Percentiles rank a stretch among this genome's conserved stretches.
Conservation (phyloP, 2,329 filamentous ascomycete genomes). For the Microcera coccophila region DNA sequence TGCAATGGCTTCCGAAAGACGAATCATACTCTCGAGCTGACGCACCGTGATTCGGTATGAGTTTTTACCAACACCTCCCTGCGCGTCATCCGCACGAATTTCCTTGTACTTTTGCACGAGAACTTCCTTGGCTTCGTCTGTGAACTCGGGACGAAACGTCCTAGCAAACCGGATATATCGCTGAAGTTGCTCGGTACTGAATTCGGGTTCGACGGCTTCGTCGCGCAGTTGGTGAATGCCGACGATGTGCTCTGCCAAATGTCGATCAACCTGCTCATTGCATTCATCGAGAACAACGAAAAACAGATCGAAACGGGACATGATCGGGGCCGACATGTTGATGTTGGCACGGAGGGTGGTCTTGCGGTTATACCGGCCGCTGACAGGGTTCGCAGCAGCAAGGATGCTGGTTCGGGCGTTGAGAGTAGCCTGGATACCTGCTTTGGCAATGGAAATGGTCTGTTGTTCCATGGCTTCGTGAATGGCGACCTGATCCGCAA, state of each 20-base stretch:
- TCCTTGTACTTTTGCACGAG: slow-evolving; percentile 95
- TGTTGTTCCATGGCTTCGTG: slow-evolving; percentile 99
- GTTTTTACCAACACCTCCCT: slow-evolving; percentile 89
- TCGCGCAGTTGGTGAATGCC: slow-evolving; percentile 89
- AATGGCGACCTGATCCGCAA: slow-evolving; percentile 93
- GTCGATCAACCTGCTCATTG: slow-evolving; percentile 84
- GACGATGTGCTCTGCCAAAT: slow-evolving; percentile 92
- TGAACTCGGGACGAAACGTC: slow-evolving; percentile 92
- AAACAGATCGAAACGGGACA: slow-evolving; percentile 98
- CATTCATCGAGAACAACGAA: slow-evolving; percentile 97
- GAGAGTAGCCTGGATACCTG: slow-evolving; percentile 94
- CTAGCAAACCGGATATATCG: slow-evolving; percentile 94
- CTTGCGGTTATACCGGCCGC: slow-evolving; percentile 96
- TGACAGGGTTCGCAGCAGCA: slow-evolving; percentile 92
- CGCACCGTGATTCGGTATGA: slow-evolving; percentile 96
- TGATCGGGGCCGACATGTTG: slow-evolving; percentile 98
- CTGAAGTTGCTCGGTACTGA: slow-evolving; percentile 93
- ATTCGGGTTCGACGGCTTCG: slow-evolving; percentile 85
- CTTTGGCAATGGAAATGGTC: slow-evolving; percentile 97
- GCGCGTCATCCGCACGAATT: slow-evolving; percentile 84
- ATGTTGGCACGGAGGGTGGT: slow-evolving; percentile 89
- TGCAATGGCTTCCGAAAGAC: slow-evolving; percentile 93
- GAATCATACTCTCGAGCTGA: slow-evolving; percentile 93
- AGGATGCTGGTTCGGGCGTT: slow-evolving; percentile 95
- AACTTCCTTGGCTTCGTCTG: slow-evolving; percentile 75